Evolutionary conservation across 2,329 filamentous ascomycete species (phyloP), one percentile per base, ranked within the genome.

Genomic region (Coniochaeta sp.): DNA sequence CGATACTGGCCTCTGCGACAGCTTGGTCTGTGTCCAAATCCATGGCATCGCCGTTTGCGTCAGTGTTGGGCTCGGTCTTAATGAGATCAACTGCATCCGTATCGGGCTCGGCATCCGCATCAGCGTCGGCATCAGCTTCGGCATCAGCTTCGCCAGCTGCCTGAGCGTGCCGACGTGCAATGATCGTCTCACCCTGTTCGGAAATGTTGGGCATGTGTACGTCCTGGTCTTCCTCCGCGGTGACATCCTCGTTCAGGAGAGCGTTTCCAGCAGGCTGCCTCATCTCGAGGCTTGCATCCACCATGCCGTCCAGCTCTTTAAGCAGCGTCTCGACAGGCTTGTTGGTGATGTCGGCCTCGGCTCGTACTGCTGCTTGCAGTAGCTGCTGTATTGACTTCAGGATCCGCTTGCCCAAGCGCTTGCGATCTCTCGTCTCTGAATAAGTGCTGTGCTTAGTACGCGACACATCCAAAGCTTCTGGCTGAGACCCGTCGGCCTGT

Each of bases 401-500:
- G 63, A 97, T 96, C 28, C 92, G 86, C 74, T 96, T 96, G 26
- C 90, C 91, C n/a, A 96, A 78, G 66, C 89, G 89, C 68, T 90
- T 89, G 63, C 89, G 86, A 66, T 96, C 90, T 61, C 90, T 89
- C 62, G 91, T 85, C 67, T 96, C 91, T 62, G 74, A 77, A 72
- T 76, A 86, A 68, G 73, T 80, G 70, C 71, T 80, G 68, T 74
- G 77, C 73, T 77, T 86, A 64, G 64, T 76, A 66, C 67, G 79
- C 64, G 69, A 89, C 71, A 58, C 80, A 77, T 71, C 82, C 66
- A 68, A 74, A 31, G 14, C 19, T 22, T 58, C 38, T 6, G 68
- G 63, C 36, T 76, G 75, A 28, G 65, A 58, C 19, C 67, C 65
- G 6, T 68, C 65, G 24, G 71, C 63, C 19, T 64, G 59, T 0